Evolutionary conservation across 768 basidiomycete species (phyloP).

Genomic region (Podaxis sp.): DNA sequence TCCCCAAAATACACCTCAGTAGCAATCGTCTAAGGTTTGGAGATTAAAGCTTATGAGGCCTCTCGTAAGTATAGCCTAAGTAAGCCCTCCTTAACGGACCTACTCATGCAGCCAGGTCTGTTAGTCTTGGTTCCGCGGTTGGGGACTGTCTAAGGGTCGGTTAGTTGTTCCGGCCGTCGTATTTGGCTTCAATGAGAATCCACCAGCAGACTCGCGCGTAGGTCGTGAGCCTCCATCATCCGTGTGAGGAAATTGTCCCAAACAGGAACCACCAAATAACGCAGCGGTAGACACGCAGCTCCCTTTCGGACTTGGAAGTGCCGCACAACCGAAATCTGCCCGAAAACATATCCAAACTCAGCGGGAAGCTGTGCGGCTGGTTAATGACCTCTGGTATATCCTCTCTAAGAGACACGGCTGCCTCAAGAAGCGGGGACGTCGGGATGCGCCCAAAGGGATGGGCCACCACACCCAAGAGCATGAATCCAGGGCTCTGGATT

Average conservation of each 20-base stretch:
- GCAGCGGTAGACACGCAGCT: not conserved
- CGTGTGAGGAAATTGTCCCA: not conserved
- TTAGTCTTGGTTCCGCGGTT: not conserved
- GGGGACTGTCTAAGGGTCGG: not conserved
- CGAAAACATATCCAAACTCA: not conserved
- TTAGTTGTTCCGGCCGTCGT: constrained; percentile 3
- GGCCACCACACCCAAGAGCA: not conserved
- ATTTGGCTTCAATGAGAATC: not conserved
- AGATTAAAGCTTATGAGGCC: not conserved
- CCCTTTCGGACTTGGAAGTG: not conserved
- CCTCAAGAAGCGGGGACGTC: not conserved
- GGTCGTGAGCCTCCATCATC: not conserved
- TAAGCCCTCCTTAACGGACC: not conserved
- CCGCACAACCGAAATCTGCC: not conserved
- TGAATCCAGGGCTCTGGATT: not conserved
- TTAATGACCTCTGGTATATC: not conserved
- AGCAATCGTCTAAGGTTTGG: not conserved
- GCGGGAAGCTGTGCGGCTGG: not conserved
- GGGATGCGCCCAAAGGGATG: not conserved
- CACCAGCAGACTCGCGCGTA: not conserved
- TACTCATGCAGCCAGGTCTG: not conserved
- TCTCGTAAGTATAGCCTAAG: not conserved
- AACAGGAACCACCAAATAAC: not conserved
- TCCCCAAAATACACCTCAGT: not conserved
- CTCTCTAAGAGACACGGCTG: not conserved